Evolutionary conservation across 352 stramenopile species (phyloP), one percentile per base, ranked within the genome.

Genomic region (Pythium scleroteichum): DNA sequence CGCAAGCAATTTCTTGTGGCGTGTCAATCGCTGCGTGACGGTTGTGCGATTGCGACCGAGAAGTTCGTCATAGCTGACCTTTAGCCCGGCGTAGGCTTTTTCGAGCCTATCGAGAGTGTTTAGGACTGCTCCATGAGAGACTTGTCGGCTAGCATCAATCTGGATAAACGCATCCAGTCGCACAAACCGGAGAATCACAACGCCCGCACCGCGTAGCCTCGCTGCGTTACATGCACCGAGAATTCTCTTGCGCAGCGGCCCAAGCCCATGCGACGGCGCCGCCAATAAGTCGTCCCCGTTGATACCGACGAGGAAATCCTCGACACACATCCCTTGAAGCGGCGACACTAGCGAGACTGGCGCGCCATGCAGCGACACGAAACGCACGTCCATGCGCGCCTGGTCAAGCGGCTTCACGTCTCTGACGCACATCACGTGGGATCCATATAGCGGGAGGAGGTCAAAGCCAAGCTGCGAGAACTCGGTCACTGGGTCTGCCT

Each of bases 291-390:
- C 72, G 19, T 85, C 68, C 5, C 64, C 49, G 49, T 75, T 69
- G 46, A 92, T 71, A 0, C 79, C 79, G 9, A 96, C 83, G 16
- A 99, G 90, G 64, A 98, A 98, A 39, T 98, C 85, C 24, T 88
- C 83, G 58, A 97, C 79, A 4, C 79, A 72, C 38, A 79, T 62
- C 39, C 35, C 26, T 19, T 52, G 53, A 32, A 64, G 50, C 3
- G 41, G 42, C 17, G 53, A 32, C 4, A 55, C 51, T n/a, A 68
- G 53, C 5, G 69, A 35, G 40, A 71, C 70, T 32, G 81, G 66
- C 19, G 62, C 29, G 42, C 82, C 70, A 29, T 76, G 69, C 52
- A 80, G 61, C n/a, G 73, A 16, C n/a, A 64, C 71, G 19, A 84
- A 48, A n/a, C 56, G 62, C 51, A 17, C 27, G 9, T 20, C 46